Evolutionary conservation across 768 basidiomycete genomes (phyloP).

Genomic region (Russula compacta): DNA sequence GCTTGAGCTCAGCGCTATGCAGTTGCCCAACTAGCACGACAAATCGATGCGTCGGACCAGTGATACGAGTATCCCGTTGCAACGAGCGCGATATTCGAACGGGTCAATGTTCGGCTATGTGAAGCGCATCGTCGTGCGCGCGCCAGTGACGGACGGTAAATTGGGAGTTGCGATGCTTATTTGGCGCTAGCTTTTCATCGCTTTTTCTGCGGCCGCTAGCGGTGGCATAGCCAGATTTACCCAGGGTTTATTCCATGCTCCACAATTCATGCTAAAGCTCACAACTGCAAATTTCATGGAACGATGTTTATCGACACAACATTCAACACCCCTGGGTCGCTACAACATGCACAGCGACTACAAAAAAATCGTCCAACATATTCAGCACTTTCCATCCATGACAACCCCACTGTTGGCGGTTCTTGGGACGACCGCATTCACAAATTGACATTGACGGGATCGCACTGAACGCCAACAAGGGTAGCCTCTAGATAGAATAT

Average conservation of each 20-base stretch:
- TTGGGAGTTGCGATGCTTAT: conserved; percentile 83
- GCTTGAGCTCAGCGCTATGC: conserved; percentile 87
- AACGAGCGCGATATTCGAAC: conserved; percentile 75
- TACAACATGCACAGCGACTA: background rate
- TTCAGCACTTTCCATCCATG: background rate
- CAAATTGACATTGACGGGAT: background rate
- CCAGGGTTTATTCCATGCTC: background rate
- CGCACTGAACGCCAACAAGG: background rate
- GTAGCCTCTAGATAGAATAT: background rate
- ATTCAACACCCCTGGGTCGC: background rate
- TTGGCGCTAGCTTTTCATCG: conserved; percentile 85
- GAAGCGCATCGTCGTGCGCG: conserved; percentile 81
- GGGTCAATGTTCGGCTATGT: conserved; percentile 82
- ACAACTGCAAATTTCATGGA: background rate
- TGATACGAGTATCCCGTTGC: conserved; percentile 91
- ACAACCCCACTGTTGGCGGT: background rate
- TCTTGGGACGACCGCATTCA: background rate
- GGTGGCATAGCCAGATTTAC: background rate
- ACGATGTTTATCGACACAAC: background rate
- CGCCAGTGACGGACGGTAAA: conserved; percentile 82
- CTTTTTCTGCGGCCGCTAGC: conserved; percentile 43
- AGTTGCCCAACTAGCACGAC: conserved; percentile 81
- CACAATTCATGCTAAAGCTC: background rate
- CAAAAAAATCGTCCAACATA: background rate
- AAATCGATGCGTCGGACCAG: conserved; percentile 89